A percentile compares a stretch with the other conserved stretches of the same genome.
Evolutionary conservation across 352 stramenopile species (phyloP).

Genomic region (Elongisporangium senticosum): DNA sequence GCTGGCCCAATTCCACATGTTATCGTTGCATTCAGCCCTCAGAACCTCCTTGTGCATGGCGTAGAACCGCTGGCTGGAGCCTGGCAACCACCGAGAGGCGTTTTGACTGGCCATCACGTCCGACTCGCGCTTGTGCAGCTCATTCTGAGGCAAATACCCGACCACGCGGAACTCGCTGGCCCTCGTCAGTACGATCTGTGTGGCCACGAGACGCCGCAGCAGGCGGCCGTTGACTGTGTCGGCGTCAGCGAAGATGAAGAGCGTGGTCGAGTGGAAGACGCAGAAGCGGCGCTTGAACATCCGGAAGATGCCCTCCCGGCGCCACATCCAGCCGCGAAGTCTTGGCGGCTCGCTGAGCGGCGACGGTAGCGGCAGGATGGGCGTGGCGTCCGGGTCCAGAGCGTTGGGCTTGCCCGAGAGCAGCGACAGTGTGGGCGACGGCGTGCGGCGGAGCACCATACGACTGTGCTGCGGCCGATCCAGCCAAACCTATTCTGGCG

Average conservation of each 20-base stretch:
- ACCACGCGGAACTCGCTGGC: conserved; percentile 17
- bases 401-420: background rate
- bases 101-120: conserved; percentile 28
- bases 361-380: conserved; percentile 20
- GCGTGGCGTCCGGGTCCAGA: background rate
- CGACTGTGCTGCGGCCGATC: background rate
- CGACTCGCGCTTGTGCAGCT: conserved; percentile 41
- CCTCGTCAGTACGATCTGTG: conserved; percentile 30
- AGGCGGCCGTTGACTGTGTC: conserved; percentile 32
- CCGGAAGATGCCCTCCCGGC: conserved; percentile 36
- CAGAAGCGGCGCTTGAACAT: conserved; percentile 49
- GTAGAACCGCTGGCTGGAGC: conserved; percentile 36
- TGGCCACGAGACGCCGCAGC: conserved; percentile 35
- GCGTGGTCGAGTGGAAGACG: conserved; percentile 43
- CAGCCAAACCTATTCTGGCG: background rate
- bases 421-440: background rate
- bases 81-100: conserved; percentile 16
- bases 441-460: background rate
- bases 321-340: conserved; percentile 52
- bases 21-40: background rate
- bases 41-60: background rate
- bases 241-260: conserved; percentile 43
- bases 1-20: background rate
- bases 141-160: conserved; percentile 31
- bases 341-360: conserved; percentile 27